These are phyloP conservation scores for Pleomassaria siparia DNA, from an alignment of 2,329 filamentous ascomycete genomes.

Conservation along the genomic window DNA sequence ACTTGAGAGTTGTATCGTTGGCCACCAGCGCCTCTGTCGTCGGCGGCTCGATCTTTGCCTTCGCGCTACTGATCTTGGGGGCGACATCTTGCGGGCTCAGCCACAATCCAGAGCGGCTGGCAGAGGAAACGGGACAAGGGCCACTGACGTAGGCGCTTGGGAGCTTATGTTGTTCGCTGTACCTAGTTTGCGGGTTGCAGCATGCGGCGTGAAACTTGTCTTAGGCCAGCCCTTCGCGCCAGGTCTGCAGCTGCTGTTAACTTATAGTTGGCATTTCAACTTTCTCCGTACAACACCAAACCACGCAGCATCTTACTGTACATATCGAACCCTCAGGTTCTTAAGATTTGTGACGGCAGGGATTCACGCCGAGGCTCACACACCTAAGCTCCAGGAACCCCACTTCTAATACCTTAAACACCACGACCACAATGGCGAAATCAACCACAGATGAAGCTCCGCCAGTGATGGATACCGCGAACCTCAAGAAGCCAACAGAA, in stretches of 20 bases:
- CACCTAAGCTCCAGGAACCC: background rate
- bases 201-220: constrained; percentile 7
- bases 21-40: constrained; percentile 4
- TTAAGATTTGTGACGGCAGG: background rate
- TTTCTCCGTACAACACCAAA: too few relatives aligned
- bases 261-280: too few relatives aligned
- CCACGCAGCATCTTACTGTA: too few relatives aligned
- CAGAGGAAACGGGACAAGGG: background rate
- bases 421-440: constrained; percentile 2
- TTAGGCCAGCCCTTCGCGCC: background rate
- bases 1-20: background rate
- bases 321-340: too few relatives aligned
- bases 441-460: background rate
- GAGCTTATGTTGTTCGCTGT: background rate
- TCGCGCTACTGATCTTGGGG: too few relatives aligned
- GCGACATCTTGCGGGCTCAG: too few relatives aligned
- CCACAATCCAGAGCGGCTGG: background rate
- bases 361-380: background rate
- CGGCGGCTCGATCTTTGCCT: background rate
- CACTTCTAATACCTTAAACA: background rate
- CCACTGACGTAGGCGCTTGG: constrained; percentile 5
- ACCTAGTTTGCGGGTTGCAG: constrained; percentile 3
- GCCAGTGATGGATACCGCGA: constrained; percentile 19
- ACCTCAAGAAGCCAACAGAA: too few relatives aligned
- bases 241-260: background rate